Evolutionary conservation across 805 yeast species (phyloP).

Genomic region (Lipomyces mesembrius): DNA sequence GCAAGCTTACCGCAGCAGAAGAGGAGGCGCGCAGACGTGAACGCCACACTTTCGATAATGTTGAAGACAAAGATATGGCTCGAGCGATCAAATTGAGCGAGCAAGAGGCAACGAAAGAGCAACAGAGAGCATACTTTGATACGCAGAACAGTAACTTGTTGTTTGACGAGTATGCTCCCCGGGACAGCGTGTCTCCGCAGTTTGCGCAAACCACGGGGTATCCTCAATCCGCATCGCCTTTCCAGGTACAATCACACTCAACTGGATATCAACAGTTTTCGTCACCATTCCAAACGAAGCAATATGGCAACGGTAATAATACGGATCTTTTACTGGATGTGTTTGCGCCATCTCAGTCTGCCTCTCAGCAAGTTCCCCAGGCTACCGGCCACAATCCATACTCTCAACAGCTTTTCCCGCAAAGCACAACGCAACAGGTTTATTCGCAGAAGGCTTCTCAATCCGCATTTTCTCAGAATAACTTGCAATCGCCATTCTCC

Average conservation of each 20-base stretch:
- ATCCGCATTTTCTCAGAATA: constrained; percentile 1
- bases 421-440: background rate
- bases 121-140: constrained; percentile 18
- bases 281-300: background rate
- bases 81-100: constrained; percentile 77
- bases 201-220: constrained; percentile 4
- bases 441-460: background rate
- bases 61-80: constrained; percentile 63
- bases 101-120: constrained; percentile 56
- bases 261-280: constrained; percentile 31
- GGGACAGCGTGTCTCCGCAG: background rate
- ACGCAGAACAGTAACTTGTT: constrained; percentile 19
- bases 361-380: background rate
- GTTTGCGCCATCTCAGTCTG: constrained; percentile 11
- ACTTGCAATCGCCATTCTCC: background rate
- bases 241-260: constrained; percentile 5
- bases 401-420: background rate
- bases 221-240: background rate
- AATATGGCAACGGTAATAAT: constrained; percentile 5
- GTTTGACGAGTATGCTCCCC: constrained; percentile 12
- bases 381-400: background rate
- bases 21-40: constrained; percentile 58
- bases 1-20: constrained; percentile 82
- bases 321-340: constrained; percentile 25
- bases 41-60: constrained; percentile 45